A percentile compares a stretch with the other conserved stretches of the same genome.
Conservation (phyloP, 805 yeast genomes). For the Saccharomyces paradoxus region DNA sequence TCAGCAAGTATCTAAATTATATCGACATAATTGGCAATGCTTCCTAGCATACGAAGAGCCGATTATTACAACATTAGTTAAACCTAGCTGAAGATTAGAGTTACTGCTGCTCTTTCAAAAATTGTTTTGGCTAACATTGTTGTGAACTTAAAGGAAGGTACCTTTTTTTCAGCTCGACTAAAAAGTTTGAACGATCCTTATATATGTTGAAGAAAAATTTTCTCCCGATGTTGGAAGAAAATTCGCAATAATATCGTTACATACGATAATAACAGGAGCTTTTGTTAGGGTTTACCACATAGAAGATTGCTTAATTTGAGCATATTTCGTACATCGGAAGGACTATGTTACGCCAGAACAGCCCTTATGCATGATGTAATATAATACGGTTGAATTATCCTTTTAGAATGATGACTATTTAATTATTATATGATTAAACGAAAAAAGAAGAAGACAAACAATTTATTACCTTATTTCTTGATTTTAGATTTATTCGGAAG, state of each 20-base stretch:
- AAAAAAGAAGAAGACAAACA: not conserved
- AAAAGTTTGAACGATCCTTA: not conserved
- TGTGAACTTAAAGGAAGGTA: too few species aligned
- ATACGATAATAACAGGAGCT: not conserved
- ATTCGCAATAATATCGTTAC: not conserved
- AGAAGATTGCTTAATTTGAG: too few species aligned
- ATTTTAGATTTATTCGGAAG: constrained; percentile 44
- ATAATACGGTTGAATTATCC: not conserved
- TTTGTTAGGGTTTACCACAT: not conserved
- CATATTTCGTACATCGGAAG: not conserved
- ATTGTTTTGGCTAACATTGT: too few species aligned
- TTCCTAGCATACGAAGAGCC: not conserved
- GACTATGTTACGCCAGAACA: not conserved
- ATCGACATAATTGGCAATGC: not conserved
- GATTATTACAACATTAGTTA: not conserved
- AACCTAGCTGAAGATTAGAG: not conserved
- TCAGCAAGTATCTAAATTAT: not conserved
- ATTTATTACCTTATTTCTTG: not conserved
- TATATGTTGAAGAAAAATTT: not conserved
- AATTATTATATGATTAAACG: not conserved
- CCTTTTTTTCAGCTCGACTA: too few species aligned
- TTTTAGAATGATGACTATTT: not conserved
- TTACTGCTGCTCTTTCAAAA: not conserved
- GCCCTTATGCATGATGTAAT: not conserved
- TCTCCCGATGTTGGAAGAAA: not conserved